Conservation (phyloP, 225 moss, liverwort and hornwort species). For the Asterella californica region DNA sequence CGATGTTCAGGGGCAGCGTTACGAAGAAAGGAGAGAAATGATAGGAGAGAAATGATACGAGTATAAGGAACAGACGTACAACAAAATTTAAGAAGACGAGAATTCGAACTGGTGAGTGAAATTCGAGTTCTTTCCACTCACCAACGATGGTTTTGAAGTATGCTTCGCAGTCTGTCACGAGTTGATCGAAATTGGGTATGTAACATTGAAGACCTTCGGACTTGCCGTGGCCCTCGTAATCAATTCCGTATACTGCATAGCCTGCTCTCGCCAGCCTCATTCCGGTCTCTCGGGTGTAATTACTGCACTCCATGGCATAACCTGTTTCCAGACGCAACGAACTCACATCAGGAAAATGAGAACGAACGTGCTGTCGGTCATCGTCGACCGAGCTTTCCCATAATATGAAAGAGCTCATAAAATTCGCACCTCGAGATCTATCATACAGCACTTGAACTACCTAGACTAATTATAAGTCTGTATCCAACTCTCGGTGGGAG, state of each 20-base stretch:
- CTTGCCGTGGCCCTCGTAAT: constrained; percentile 68
- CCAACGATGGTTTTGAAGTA: constrained; percentile 58
- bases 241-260: constrained; percentile 63
- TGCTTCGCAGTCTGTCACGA: constrained; percentile 53
- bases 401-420: no score
- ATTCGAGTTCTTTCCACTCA: constrained; percentile 10
- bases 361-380: background rate
- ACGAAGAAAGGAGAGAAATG: no score
- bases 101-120: background rate
- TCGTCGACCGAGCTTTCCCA: background rate
- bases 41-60: background rate
- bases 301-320: constrained; percentile 63
- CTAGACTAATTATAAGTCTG: background rate
- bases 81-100: background rate
- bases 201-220: constrained; percentile 58
- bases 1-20: background rate
- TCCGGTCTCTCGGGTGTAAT: constrained; percentile 58
- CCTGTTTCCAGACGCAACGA: constrained; percentile 32
- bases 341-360: background rate
- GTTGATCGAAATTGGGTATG: constrained; percentile 44
- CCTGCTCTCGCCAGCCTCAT: constrained; percentile 59
- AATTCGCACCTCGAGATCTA: no score
- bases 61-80: background rate
- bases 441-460: background rate
- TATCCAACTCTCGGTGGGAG: background rate